Conservation (phyloP, 345 rosid species). For the Euphorbia tirucalli region DNA sequence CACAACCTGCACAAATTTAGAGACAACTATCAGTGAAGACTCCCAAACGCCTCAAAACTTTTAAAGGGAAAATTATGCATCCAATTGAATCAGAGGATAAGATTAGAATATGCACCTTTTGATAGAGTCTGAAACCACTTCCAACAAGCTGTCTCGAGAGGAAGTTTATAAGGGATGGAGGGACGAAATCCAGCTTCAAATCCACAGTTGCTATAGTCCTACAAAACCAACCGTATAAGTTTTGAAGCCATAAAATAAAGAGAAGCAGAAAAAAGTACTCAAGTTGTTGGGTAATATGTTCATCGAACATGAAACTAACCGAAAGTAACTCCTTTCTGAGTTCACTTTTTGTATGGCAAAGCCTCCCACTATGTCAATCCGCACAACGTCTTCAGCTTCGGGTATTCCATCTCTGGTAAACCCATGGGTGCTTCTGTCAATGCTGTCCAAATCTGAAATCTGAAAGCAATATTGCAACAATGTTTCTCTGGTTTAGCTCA, state of each 20-base stretch:
- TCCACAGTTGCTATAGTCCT: constrained; percentile 84
- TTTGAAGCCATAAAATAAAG: constrained; percentile 6
- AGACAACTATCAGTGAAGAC: too few species aligned
- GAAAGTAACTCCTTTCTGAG: constrained; percentile 70
- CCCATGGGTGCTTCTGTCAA: constrained; percentile 55
- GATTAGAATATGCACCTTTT: constrained; percentile 55
- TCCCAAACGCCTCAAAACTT: too few species aligned
- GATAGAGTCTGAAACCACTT: constrained; percentile 81
- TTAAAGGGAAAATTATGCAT: too few species aligned
- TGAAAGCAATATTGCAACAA: constrained; percentile 30
- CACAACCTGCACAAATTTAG: too few species aligned
- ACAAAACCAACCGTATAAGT: constrained; percentile 28
- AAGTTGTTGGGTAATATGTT: neutral
- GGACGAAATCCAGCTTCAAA: too few species aligned
- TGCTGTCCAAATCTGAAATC: constrained; percentile 62
- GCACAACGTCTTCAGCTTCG: constrained; percentile 61
- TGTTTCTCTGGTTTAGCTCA: neutral
- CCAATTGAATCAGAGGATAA: too few species aligned
- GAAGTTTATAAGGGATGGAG: too few species aligned
- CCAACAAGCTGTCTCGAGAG: too few species aligned
- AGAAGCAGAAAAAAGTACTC: neutral
- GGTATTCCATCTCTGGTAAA: constrained; percentile 50
- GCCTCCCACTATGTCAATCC: constrained; percentile 80
- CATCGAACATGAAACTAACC: constrained; percentile 43
- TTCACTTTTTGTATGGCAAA: constrained; percentile 85